Conservation (phyloP, 208 protist genomes). For the Balamuthia mandrillaris region DNA sequence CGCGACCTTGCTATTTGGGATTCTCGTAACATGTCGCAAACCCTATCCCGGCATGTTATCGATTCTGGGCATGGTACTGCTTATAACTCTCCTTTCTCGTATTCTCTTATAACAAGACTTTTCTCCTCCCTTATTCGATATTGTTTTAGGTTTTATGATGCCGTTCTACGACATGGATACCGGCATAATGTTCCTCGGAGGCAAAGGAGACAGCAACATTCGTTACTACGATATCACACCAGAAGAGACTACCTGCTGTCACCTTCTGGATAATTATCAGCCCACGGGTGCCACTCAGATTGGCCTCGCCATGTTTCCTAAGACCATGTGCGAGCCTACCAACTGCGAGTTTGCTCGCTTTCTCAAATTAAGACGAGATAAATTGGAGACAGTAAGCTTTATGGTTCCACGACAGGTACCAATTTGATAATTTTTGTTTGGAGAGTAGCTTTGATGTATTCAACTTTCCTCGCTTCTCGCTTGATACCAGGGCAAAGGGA, state of each 20-base stretch:
- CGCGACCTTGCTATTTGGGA: too few relatives aligned
- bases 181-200: slow-evolving; percentile 86
- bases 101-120: too few relatives aligned
- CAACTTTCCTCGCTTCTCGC: too few relatives aligned
- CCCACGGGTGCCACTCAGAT: slow-evolving; percentile 70
- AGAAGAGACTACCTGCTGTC: slow-evolving; percentile 69
- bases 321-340: slow-evolving; percentile 64
- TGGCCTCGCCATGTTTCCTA: slow-evolving; percentile 88
- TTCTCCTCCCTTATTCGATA: too few relatives aligned
- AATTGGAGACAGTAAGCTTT: slow-evolving; percentile 84
- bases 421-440: too few relatives aligned
- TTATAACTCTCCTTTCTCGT: too few relatives aligned
- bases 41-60: too few relatives aligned
- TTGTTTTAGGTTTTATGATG: slow-evolving; percentile 86
- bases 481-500: too few relatives aligned
- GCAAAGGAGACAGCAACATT: slow-evolving; percentile 91
- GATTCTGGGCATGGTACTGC: too few relatives aligned
- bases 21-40: too few relatives aligned
- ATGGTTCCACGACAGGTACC: slow-evolving; percentile 86
- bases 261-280: slow-evolving; percentile 75
- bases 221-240: slow-evolving; percentile 90
- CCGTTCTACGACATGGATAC: slow-evolving; percentile 91
- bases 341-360: slow-evolving; percentile 81
- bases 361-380: slow-evolving; percentile 78
- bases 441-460: too few relatives aligned